Percentiles rank a stretch among this genome's conserved stretches.
These are phyloP conservation scores for Talaromyces sp. DNA, from an alignment of 2,329 filamentous ascomycete genomes.

Conservation along the genomic window DNA sequence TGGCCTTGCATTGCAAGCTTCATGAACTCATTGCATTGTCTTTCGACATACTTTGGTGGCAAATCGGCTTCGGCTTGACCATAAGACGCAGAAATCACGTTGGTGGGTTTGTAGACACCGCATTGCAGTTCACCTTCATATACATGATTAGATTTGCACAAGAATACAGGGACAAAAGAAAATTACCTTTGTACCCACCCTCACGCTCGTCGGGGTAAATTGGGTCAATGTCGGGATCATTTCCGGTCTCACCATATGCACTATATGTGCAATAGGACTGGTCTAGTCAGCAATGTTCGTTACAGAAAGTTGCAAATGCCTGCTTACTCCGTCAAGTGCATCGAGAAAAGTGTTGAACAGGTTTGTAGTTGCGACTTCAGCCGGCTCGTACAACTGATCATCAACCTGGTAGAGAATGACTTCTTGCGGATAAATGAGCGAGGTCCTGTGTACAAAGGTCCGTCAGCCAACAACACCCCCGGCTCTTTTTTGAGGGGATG, in stretches of 20 bases:
- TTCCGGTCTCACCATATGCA: slow-evolving; percentile 46
- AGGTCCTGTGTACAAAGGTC: slow-evolving; percentile 36
- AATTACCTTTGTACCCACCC: slow-evolving; percentile 46
- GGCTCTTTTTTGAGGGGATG: not conserved
- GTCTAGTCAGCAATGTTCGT: not conserved
- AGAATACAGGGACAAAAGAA: slow-evolving; percentile 7
- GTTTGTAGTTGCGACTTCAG: slow-evolving; percentile 21
- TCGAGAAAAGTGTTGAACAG: slow-evolving; percentile 46
- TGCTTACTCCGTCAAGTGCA: slow-evolving; percentile 42
- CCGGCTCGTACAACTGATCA: slow-evolving; percentile 39
- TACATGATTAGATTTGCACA: not conserved
- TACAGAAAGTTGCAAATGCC: not conserved
- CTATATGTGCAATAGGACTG: slow-evolving; percentile 47
- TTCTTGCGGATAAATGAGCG: slow-evolving; percentile 48
- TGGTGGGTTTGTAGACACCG: slow-evolving; percentile 48
- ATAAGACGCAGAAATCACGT: slow-evolving; percentile 54
- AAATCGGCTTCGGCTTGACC: slow-evolving; percentile 50
- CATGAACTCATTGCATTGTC: slow-evolving; percentile 43
- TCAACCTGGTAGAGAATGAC: slow-evolving; percentile 48
- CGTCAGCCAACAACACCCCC: not conserved
- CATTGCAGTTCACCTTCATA: slow-evolving; percentile 34
- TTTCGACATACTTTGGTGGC: slow-evolving; percentile 48
- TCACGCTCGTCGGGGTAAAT: slow-evolving; percentile 44
- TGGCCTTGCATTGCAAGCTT: slow-evolving; percentile 42
- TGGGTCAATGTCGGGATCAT: slow-evolving; percentile 45